These are phyloP conservation scores for Calocybe cyanea DNA, from an alignment of 768 basidiomycete species.

Conservation along the genomic window DNA sequence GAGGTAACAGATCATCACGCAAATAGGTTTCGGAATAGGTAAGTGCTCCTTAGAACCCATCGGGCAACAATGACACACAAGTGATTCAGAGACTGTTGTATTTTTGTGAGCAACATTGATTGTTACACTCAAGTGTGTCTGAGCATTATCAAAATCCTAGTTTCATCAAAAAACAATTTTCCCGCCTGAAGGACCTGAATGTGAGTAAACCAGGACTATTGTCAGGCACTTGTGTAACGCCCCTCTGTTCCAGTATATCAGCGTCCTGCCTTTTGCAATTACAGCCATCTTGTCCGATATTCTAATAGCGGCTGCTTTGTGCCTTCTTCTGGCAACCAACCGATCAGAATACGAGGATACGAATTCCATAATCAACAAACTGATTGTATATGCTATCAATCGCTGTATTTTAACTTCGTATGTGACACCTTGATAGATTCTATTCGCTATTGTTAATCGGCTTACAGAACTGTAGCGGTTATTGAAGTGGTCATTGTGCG, in stretches of 20 bases:
- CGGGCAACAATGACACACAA: too few relatives aligned
- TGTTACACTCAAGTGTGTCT: not conserved
- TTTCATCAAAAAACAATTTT: slow-evolving; percentile 34
- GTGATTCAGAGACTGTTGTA: slow-evolving; percentile 31
- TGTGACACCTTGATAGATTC: slow-evolving; percentile 17
- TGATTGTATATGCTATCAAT: slow-evolving; percentile 48
- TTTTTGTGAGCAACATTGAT: slow-evolving; percentile 26
- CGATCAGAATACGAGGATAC: slow-evolving; percentile 38
- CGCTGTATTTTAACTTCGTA: slow-evolving; percentile 51
- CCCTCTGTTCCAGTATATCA: slow-evolving; percentile 22
- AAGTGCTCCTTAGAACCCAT: slow-evolving; percentile 1
- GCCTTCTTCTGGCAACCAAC: slow-evolving; percentile 36
- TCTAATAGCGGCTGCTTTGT: slow-evolving; percentile 39
- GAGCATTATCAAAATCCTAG: slow-evolving; percentile 17
- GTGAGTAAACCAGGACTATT: slow-evolving; percentile 19
- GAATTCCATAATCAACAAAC: slow-evolving; percentile 38
- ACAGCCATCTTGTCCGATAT: slow-evolving; percentile 44
- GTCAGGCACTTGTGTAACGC: not conserved
- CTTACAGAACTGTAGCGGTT: slow-evolving; percentile 33
- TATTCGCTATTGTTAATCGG: not conserved
- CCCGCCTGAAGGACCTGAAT: slow-evolving; percentile 28
- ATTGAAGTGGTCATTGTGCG: slow-evolving; percentile 33
- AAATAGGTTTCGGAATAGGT: slow-evolving; percentile 39
- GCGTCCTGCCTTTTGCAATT: slow-evolving; percentile 42
- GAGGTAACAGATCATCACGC: not conserved